Evolutionary conservation across 495 filamentous ascomycete species (phyloP).

Genomic region (Parachaetomium inaequale): DNA sequence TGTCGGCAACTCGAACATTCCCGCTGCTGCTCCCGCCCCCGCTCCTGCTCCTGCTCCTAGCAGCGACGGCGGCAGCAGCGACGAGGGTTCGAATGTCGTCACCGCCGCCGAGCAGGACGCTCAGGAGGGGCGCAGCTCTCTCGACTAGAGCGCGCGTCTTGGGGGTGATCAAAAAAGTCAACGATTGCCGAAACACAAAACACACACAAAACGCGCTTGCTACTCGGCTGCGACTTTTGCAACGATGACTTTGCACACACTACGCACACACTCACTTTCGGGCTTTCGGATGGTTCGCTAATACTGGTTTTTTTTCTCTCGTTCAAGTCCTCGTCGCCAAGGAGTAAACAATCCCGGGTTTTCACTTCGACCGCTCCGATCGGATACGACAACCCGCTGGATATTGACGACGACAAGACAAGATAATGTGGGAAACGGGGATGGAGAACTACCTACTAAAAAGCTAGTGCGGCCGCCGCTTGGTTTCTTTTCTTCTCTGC

Average conservation of each 20-base stretch:
- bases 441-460: not conserved
- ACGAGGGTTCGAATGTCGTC: constrained; percentile 20
- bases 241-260: not conserved
- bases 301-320: constrained; percentile 16
- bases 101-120: constrained; percentile 30
- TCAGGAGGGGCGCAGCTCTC: constrained; percentile 29
- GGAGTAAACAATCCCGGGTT: constrained; percentile 20
- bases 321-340: constrained; percentile 27
- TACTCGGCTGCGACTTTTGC: not conserved
- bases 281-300: constrained; percentile 21
- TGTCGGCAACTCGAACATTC: constrained; percentile 5
- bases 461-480: constrained; percentile 4
- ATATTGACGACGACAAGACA: not conserved
- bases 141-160: constrained; percentile 9
- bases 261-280: not conserved
- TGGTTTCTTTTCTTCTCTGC: not conserved
- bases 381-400: not conserved
- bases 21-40: constrained; percentile 3
- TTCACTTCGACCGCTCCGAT: not conserved
- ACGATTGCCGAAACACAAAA: not conserved
- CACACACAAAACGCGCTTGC: not conserved
- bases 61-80: not conserved
- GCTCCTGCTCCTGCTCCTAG: no score
- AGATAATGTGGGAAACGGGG: constrained; percentile 5
- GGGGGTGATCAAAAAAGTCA: not conserved